A percentile compares a stretch with the other conserved stretches of the same genome.
Evolutionary conservation across 2,329 filamentous ascomycete species (phyloP).

Genomic region (Apiospora aurea): DNA sequence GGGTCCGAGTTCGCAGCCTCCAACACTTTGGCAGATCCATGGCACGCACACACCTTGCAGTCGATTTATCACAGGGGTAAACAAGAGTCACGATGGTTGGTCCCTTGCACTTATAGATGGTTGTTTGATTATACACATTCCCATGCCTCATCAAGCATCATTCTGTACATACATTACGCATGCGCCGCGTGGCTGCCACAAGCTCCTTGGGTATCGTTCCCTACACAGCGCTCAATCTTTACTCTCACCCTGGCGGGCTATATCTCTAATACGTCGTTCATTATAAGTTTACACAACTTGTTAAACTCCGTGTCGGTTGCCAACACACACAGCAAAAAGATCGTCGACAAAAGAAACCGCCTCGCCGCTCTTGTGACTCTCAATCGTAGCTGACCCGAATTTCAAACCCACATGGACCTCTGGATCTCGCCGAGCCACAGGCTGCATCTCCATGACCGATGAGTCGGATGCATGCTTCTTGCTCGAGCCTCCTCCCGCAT

Average conservation of each 20-base stretch:
- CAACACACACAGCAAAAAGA: conserved; percentile 39
- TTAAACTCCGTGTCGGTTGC: conserved; percentile 29
- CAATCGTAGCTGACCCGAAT: conserved; percentile 41
- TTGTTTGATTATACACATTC: not conserved
- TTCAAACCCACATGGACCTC: conserved; percentile 35
- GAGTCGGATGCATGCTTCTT: conserved; percentile 28
- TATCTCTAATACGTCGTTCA: not conserved
- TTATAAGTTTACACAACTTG: not conserved
- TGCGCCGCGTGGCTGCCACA: not conserved
- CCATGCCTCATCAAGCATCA: conserved; percentile 2
- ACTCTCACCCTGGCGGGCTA: not conserved
- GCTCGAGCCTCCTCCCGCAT: conserved; percentile 21
- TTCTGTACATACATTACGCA: not conserved
- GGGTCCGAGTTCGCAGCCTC: not conserved
- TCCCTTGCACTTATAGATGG: not conserved
- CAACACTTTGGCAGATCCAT: not conserved
- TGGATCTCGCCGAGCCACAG: conserved; percentile 32
- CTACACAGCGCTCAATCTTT: not conserved
- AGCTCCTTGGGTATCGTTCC: conserved; percentile 3
- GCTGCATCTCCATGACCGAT: conserved; percentile 38
- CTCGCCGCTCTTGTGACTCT: conserved; percentile 45
- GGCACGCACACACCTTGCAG: not conserved
- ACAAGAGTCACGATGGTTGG: not conserved
- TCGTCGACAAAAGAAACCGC: conserved; percentile 41
- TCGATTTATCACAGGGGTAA: not conserved